Evolutionary conservation across 441 rosid species (phyloP), one percentile per base, ranked within the genome.

Genomic region (Cnidoscolus chayamansa): DNA sequence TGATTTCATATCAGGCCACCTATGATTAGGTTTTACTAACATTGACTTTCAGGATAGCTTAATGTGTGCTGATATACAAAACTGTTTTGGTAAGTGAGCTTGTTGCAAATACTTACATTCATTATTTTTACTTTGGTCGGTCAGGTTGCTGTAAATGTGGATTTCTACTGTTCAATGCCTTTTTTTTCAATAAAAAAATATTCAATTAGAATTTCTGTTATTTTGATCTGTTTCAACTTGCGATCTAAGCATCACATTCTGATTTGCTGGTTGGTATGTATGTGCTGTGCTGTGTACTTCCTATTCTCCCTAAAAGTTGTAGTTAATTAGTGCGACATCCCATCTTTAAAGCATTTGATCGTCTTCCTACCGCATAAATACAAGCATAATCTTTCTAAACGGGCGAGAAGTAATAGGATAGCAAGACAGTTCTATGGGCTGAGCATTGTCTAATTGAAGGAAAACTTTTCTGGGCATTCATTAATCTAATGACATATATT

Each of bases 81-180:
- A 69, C 68, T 86, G 80, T 78, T 67, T 81, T 48, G 81, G 85
- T 81, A 74, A 73, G 86, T 70, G 68, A 71, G 50, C 69, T 53
- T 74, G 72, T 55, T 58, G 32, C 64, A 32, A 60, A 71, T 58
- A 60, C 53, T 54, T 20, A 62, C 73, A 31, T 35, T 49, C n/a
- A 57, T 35, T 59, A 17, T 1, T 67, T n/a, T 65, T 51, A 15
- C 17, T 54, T 47, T n/a, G 57, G 19, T 62, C 30, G 48, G 48
- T 68, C 59, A 71, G 16, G 40, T 73, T 49, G 51, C 66, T 49
- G 65, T 31, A 15, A 55, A 25, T 8, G 16, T 10, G 17, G 51
- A 56, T 57, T 57, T 25, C 60, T 49, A 56, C 40, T 43, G n/a
- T 63, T 65, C 62, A 37, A 4, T 37, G 16, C 30, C 11, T 55